Conservation (phyloP, 306 rosid genomes). For the Medicago ruthenica region DNA sequence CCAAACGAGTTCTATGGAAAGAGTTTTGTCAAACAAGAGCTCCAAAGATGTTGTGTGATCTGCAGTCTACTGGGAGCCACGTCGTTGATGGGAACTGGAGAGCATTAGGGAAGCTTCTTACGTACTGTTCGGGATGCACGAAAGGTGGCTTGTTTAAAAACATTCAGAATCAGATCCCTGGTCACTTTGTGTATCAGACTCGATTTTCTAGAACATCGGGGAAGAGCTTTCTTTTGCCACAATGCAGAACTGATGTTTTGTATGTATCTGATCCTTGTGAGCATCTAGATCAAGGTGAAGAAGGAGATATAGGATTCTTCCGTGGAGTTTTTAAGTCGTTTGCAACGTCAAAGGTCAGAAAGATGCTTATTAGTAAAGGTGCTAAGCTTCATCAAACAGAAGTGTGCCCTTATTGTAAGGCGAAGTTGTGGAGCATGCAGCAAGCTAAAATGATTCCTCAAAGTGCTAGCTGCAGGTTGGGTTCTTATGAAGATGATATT, state of each 20-base stretch:
- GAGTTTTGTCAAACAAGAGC: conserved; percentile 91
- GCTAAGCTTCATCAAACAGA: conserved; percentile 89
- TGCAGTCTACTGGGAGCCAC: conserved; percentile 90
- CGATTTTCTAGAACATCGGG: conserved; percentile 95
- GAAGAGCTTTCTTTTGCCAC: conserved; percentile 89
- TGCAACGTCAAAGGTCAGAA: conserved; percentile 72
- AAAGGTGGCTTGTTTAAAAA: conserved; percentile 77
- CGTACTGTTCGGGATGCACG: conserved; percentile 88
- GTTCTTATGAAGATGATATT: conserved; percentile 75
- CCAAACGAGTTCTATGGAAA: conserved; percentile 92
- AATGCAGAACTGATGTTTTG: conserved; percentile 88
- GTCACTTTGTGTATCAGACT: conserved; percentile 85
- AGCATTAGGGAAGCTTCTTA: conserved; percentile 87
- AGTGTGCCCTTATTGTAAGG: conserved; percentile 94
- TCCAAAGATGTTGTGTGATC: conserved; percentile 87
- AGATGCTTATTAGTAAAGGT: conserved; percentile 73
- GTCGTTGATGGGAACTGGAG: conserved; percentile 96
- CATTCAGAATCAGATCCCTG: conserved; percentile 79
- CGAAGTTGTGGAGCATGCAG: conserved; percentile 93
- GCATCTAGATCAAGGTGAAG: conserved; percentile 95
- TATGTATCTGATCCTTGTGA: conserved; percentile 97
- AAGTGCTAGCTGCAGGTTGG: conserved; percentile 91
- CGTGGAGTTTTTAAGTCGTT: conserved; percentile 94
- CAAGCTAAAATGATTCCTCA: conserved; percentile 94
- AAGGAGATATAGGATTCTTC: conserved; percentile 91